Percentiles rank a stretch among this genome's conserved stretches.
Conservation (phyloP, 1,284 basidiomycete genomes). For the Naganishia liquefaciens region DNA sequence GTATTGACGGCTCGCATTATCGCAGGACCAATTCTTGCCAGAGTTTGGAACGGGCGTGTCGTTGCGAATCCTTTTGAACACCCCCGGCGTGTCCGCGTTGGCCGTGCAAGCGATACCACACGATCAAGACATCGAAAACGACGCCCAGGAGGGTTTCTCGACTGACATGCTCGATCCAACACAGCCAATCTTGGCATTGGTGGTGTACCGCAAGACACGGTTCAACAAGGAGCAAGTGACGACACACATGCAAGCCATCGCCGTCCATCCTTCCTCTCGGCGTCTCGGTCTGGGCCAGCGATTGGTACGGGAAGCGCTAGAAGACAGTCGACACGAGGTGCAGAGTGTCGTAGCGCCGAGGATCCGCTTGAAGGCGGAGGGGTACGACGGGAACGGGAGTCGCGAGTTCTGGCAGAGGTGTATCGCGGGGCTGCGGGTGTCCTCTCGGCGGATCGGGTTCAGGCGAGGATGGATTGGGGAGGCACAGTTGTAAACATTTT, state of each 20-base stretch:
- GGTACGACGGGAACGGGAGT: slow-evolving; percentile 23
- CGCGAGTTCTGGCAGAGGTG: slow-evolving; percentile 26
- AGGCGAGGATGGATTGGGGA: slow-evolving; percentile 21
- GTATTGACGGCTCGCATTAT: neutral
- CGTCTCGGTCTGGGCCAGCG: slow-evolving; percentile 12
- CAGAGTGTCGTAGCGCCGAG: neutral
- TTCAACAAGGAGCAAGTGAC: slow-evolving; percentile 1
- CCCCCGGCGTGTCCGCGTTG: slow-evolving; percentile 17
- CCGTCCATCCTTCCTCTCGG: slow-evolving; percentile 24
- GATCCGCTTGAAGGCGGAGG: slow-evolving; percentile 17
- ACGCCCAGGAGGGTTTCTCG: neutral
- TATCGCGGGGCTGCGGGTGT: slow-evolving; percentile 15
- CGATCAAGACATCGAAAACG: neutral
- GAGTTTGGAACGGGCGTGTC: slow-evolving; percentile 30
- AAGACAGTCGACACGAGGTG: slow-evolving; percentile 3
- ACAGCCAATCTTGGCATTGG: slow-evolving; percentile 6
- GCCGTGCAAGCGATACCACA: slow-evolving; percentile 3
- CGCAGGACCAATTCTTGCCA: slow-evolving; percentile 25
- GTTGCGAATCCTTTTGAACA: slow-evolving; percentile 17
- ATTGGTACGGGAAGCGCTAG: slow-evolving; percentile 15
- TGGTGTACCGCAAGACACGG: slow-evolving; percentile 20
- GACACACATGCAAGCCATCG: slow-evolving; percentile 27
- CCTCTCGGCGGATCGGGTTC: slow-evolving; percentile 13
- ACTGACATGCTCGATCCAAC: slow-evolving; percentile 10
- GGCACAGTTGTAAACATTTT: slow-evolving; percentile 5